Evolutionary conservation across 2,329 filamentous ascomycete genomes (phyloP).

Genomic region (Trichoderma sp.): DNA sequence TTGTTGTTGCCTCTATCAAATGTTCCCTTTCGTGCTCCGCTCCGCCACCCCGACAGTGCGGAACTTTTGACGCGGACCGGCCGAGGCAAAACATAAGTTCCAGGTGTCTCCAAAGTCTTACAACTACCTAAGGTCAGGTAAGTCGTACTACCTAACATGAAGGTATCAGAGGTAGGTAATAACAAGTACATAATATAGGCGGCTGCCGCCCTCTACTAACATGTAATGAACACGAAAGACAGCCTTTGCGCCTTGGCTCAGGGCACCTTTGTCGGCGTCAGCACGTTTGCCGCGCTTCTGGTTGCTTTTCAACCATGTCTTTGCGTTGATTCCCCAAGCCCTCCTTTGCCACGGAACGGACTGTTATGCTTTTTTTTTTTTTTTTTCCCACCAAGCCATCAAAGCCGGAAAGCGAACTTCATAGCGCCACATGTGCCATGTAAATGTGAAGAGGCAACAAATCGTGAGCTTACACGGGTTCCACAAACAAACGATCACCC

Average conservation of each 20-base stretch:
- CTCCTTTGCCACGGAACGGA: background rate
- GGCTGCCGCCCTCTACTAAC: background rate
- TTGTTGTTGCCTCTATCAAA: background rate
- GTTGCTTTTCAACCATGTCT: background rate
- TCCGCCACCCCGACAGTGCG: conserved; percentile 27
- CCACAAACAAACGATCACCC: background rate
- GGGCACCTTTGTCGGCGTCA: conserved; percentile 19
- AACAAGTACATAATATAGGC: conserved; percentile 6
- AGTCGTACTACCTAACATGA: no score
- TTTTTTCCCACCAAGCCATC: background rate
- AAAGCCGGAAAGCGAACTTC: background rate
- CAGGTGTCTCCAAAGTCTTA: no score
- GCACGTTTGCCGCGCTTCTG: background rate
- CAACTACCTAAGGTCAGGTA: background rate
- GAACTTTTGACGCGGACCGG: conserved; percentile 26
- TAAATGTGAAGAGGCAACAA: no score
- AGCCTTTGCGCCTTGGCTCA: background rate
- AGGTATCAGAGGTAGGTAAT: no score
- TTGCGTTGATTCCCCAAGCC: background rate
- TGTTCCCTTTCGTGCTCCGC: conserved; percentile 16
- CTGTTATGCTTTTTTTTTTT: background rate
- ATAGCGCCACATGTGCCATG: background rate
- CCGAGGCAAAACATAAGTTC: conserved; percentile 27
- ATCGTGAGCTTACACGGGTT: background rate
- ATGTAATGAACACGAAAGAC: background rate